A percentile compares a stretch with the other conserved stretches of the same genome.
Evolutionary conservation across 108 stramenopile genomes (phyloP).

Genomic region (Cyclotella choctawhatcheeana): DNA sequence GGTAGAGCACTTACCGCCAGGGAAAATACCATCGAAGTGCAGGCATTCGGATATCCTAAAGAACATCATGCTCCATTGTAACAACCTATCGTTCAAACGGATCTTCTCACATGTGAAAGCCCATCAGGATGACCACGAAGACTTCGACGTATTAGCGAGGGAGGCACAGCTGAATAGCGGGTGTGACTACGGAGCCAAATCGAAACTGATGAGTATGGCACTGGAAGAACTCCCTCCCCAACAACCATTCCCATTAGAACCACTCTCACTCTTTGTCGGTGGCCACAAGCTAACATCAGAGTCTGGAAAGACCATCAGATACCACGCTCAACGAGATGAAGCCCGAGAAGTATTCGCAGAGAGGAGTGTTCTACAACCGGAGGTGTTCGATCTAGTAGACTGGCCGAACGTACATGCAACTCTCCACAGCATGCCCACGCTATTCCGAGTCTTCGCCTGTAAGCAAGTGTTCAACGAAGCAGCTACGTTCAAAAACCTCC

Average conservation of each 20-base stretch:
- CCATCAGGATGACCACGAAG: conserved; percentile 12
- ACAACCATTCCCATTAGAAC: conserved; percentile 18
- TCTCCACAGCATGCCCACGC: no score
- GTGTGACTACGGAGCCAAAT: conserved; percentile 4
- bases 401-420: no score
- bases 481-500: no score
- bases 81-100: conserved; percentile 8
- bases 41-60: conserved; percentile 12
- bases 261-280: conserved; percentile 12
- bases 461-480: no score
- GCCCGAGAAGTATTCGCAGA: no score
- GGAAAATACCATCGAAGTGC: background rate
- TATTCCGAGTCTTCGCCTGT: no score
- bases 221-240: background rate
- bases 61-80: conserved; percentile 27
- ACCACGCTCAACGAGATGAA: no score
- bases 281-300: conserved; percentile 7
- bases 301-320: no score
- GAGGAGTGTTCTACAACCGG: no score
- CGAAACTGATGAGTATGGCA: background rate
- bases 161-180: conserved; percentile 10
- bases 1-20: background rate
- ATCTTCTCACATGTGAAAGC: conserved; percentile 14
- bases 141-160: background rate
- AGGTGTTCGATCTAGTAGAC: no score